Evolutionary conservation across 345 rosid genomes (phyloP), one percentile per base, ranked within the genome.

Genomic region (Ceriops tagal): DNA sequence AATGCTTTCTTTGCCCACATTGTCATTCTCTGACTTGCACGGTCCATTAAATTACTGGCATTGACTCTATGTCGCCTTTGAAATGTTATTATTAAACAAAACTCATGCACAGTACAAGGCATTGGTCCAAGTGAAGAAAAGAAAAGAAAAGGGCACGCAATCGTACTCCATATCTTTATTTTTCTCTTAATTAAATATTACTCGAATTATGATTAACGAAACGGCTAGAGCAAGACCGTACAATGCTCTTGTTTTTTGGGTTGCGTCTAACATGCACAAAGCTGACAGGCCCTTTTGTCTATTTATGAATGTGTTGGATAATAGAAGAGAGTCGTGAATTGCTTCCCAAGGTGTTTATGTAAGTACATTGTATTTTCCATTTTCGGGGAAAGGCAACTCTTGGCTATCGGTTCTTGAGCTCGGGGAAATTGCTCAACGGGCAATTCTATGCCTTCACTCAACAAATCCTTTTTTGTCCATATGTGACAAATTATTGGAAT

Each of bases 361-460:
- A n/a, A 8, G 7, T 21, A 9, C 61, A 20, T 32, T 1, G 51
- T 15, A 32, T 20, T 60, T 70, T 16, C 66, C 11, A 52, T 22
- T 28, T 58, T 4, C 57, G 4, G 58, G 16, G 32, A 43, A 58
- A n/a, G 37, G 32, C 19, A 10, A n/a, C 27, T 1, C 8, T 47
- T 30, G 22, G 32, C 11, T 0, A 28, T 65, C 46, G 35, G 30
- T 35, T 43, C 19, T 13, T 3, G 1, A 0, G 18, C 5, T 13
- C 18, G 16, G 18, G 19, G 49, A 13, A 3, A 43, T 43, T 43
- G 1, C 49, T 0, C 31, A 37, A 66, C 26, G 22, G 63, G 24
- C 5, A 61, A 75, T 39, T 47, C 61, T 22, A 28, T 69, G 77
- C 80, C 69, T 73, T 21, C 76, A 73, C 78, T 73, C 76, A 71